Evolutionary conservation across 2,329 filamentous ascomycete species (phyloP), one percentile per base, ranked within the genome.

Genomic region (Coniochaeta hoffmannii): DNA sequence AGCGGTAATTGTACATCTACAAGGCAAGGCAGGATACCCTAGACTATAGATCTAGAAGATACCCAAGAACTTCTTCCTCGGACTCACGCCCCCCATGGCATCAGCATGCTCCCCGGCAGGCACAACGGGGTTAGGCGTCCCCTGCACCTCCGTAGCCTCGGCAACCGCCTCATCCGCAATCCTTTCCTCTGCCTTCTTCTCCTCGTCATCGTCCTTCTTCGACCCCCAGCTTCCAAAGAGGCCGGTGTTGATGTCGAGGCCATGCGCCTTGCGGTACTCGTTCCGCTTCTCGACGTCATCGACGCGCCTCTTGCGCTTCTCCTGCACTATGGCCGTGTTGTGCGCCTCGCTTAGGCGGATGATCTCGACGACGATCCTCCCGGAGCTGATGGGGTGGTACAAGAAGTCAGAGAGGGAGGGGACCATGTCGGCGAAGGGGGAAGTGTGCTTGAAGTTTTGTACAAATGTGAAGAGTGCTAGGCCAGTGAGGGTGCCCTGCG

Each of bases 271-370:
- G 65, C 92, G 85, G 73, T 90, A 99, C 70, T 89, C 85, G 58
- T 82, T 82, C 64, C 93, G 81, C 82, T 97, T 96, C 69, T 87
- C 82, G 28, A 94, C 87, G 73, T 99, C 94, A 62, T 96, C 90
- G 55, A 90, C 79, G 62, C 85, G 85, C 66, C 80, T 80, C 65
- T 83, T 82, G 55, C 92, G 82, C 73, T 85, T 84, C 71, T 92
- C 89, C 53, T 80, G 77, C 28, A 88, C 87, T 66, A 85, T 74
- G 60, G 81, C 76, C 30, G 85, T 86, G 61, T 82, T 82, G 69
- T 92, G 86, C 63, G 85, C 80, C 62, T 88, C 81, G 67, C 95
- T 88, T 74, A 96, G 79, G 58, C 82, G 78, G 66, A 93, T 82
- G 56, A 96, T 89, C 57, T 89, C 80, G 59, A 87, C 66, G 65